A percentile compares a stretch with the other conserved stretches of the same genome.
phyloP scores from a whole-genome alignment of 2,329 filamentous ascomycete genomes.

The Spiromastix sp. region DNA sequence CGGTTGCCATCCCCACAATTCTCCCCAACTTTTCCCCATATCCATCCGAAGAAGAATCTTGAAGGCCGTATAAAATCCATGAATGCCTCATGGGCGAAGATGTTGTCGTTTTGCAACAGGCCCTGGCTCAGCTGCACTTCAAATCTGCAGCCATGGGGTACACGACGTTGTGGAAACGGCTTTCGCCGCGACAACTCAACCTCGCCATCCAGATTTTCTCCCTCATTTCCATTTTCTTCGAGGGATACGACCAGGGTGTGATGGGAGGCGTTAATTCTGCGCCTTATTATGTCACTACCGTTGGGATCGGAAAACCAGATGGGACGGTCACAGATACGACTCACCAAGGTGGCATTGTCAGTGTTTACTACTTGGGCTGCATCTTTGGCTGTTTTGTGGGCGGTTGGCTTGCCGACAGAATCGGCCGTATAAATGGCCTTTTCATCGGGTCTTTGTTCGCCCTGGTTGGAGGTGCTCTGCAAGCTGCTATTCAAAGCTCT shows the following conservation, averaged over 20 bases:
- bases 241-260: constrained; percentile 48
- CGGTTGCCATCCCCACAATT: no score
- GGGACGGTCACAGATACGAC: constrained; percentile 45
- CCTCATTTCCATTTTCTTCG: constrained; percentile 58
- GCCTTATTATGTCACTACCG: constrained; percentile 52
- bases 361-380: constrained; percentile 50
- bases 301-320: constrained; percentile 49
- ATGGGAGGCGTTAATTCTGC: constrained; percentile 58
- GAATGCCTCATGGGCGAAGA: no score
- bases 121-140: no score
- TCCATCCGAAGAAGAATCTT: no score
- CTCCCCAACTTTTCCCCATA: no score
- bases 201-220: constrained; percentile 54
- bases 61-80: no score
- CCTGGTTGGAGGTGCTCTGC: constrained; percentile 51
- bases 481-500: constrained; percentile 55
- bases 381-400: constrained; percentile 53
- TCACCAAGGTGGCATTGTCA: constrained; percentile 54
- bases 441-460: constrained; percentile 49
- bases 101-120: no score
- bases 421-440: constrained; percentile 55
- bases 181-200: constrained; percentile 42
- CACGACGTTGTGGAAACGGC: no score
- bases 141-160: no score
- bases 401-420: constrained; percentile 53